Evolutionary conservation across 2,329 filamentous ascomycete species (phyloP), one percentile per base, ranked within the genome.

Genomic region (Diplodia intermedia): DNA sequence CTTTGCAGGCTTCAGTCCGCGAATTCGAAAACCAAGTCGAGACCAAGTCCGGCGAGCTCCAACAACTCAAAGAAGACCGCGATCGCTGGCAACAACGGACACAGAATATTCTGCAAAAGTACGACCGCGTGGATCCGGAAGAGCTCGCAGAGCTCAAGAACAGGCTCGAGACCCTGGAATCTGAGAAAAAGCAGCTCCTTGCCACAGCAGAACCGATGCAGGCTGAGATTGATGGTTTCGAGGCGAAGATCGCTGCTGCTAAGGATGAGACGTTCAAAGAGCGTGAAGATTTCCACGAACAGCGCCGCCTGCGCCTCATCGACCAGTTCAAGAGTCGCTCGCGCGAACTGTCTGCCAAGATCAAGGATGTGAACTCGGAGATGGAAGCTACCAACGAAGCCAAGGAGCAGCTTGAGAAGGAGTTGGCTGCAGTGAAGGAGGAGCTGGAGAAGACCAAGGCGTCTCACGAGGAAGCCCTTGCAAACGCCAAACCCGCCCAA

Each of bases 41-140:
- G 69, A 91, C 90, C 71, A 91, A 94, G 74, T 90, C 96, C 72
- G 93, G 93, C 14, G 94, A 98, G 76, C 88, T 97, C 75, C 92
- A 91, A 74, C 86, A 97, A 71, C 85, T 98, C 11, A 91, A 96
- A 72, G 91, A 95, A 74, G 94, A 98, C 76, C 90, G 95, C 18
- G 94, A 98, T 76, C 88, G 92, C 68, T 97, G 94, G 92, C 93
- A 97, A 80, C 94, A 97, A 83, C 90, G 95, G 29, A 96, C 93
- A 1, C 93, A 98, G 76, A 92, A 96, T 73, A 97, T 99, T 70
- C 87, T 99, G 62, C 93, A 93, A 72, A 97, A 97, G 77, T 97
- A 98, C 76, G 94, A 97, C 72, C 92, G 94, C 67, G 92, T 96
- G 65, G 95, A 99, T 76, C 94, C 95, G 53, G 92, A 92, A 3